These are phyloP conservation scores for Candida insectalens DNA, from an alignment of 805 yeast genomes.

Conservation along the genomic window DNA sequence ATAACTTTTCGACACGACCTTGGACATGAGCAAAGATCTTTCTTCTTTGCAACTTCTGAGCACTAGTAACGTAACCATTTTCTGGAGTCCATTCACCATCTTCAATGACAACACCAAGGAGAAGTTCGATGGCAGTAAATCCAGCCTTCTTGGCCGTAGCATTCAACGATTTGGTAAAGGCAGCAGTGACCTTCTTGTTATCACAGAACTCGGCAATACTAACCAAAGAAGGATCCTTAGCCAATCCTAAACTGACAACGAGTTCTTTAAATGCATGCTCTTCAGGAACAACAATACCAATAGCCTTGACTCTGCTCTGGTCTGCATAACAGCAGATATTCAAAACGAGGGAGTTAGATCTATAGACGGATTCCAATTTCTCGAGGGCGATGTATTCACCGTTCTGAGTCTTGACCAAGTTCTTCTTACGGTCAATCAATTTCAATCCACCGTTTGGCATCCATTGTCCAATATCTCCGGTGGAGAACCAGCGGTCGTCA, in stretches of 20 bases:
- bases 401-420: slow-evolving; percentile 87
- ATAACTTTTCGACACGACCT: slow-evolving; percentile 59
- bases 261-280: slow-evolving; percentile 54
- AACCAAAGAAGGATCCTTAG: slow-evolving; percentile 31
- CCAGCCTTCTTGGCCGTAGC: slow-evolving; percentile 77
- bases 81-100: slow-evolving; percentile 98
- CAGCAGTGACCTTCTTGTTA: slow-evolving; percentile 45
- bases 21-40: slow-evolving; percentile 68
- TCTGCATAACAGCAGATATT: slow-evolving; percentile 95
- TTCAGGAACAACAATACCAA: slow-evolving; percentile 83
- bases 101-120: slow-evolving; percentile 66
- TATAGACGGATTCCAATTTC: slow-evolving; percentile 82
- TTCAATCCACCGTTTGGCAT: slow-evolving; percentile 66
- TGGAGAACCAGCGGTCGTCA: slow-evolving; percentile 88
- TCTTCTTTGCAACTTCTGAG: slow-evolving; percentile 92
- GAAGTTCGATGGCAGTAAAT: slow-evolving; percentile 73
- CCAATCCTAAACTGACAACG: slow-evolving; percentile 45
- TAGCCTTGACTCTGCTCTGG: slow-evolving; percentile 75
- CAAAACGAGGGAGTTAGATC: slow-evolving; percentile 66
- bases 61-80: slow-evolving; percentile 87
- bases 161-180: slow-evolving; percentile 49
- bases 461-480: slow-evolving; percentile 98
- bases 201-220: slow-evolving; percentile 36
- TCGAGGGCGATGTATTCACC: slow-evolving; percentile 98
- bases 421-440: slow-evolving; percentile 90